These are phyloP conservation scores for Colletotrichum melonis DNA, from an alignment of 2,329 filamentous ascomycete species.

Conservation along the genomic window DNA sequence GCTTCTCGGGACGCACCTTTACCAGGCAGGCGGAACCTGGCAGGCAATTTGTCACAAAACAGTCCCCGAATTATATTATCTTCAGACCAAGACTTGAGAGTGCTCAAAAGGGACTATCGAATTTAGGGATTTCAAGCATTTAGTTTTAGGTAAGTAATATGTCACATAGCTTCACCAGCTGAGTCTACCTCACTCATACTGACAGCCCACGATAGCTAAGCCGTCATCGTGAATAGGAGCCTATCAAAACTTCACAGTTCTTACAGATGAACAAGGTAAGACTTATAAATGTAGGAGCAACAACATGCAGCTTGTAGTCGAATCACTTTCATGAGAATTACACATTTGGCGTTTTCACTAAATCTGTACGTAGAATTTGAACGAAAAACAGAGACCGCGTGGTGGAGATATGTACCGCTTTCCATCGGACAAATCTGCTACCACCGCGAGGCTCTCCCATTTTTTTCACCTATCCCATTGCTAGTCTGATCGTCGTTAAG, in stretches of 20 bases:
- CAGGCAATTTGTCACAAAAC: background rate
- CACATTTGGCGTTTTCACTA: background rate
- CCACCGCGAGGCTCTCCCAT: constrained; percentile 48
- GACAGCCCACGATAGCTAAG: no score
- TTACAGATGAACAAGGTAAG: background rate
- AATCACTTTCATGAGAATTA: background rate
- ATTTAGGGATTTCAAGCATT: background rate
- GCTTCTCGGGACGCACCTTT: background rate
- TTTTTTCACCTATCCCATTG: constrained; percentile 44
- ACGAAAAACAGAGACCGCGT: constrained; percentile 26
- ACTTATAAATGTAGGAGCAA: background rate
- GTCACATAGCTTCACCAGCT: background rate
- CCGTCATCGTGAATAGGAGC: background rate
- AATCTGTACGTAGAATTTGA: background rate
- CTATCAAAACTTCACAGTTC: background rate
- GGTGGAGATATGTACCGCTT: constrained; percentile 42
- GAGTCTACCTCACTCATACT: no score
- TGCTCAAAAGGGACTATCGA: background rate
- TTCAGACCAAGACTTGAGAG: background rate
- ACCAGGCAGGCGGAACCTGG: constrained; percentile 3
- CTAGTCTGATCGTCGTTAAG: constrained; percentile 40
- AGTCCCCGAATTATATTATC: background rate
- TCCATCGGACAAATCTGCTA: constrained; percentile 50
- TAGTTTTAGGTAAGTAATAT: background rate
- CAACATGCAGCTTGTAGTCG: background rate